Base-by-base conservation (phyloP, 1,284 basidiomycete species). In the Ustilago nuda region DNA sequence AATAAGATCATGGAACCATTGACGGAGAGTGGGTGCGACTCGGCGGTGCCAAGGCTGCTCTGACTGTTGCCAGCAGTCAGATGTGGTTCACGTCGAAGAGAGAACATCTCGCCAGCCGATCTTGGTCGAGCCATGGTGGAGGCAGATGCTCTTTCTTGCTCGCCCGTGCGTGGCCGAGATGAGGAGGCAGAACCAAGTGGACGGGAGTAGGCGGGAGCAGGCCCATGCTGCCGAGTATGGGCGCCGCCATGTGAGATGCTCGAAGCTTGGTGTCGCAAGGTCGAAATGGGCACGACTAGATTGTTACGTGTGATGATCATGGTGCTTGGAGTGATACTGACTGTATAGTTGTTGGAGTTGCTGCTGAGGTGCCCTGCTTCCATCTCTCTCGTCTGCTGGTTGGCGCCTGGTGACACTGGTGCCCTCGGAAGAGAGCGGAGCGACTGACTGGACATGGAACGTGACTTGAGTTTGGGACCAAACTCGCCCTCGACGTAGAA, bases 401-500 rank as follows among this genome's bases (percentile, higher is more conserved):
- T 46, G 2, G 63, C 59, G 33, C 56, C 57, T 8, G 36, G 8
- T 6, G 67, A 46, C 1, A 53, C 48, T 1, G 63, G 58, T 11
- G 66, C 66, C 43, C 65, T 53, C 0, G 69, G 55, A 1, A 61
- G 48, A 1, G 71, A 67, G 11, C 46, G 56, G 35, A 67, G 35
- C 15, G 70, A 71, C 11, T 46, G 63, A 39, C 50, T 62, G 27
- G 68, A 71, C 33, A 60, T 56, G 17, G 70, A 60, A 8, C 56
- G 60, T 12, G 60, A 36, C 46, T 63, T 54, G 43, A 57, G 62
- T n/a, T 76, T 64, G 11, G 66, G 65, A 2, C 74, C 56, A 32
- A 50, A 72, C 46, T 76, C 74, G 53, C 74, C 74, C 54, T 76
- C 74, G 35, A 76, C 69, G 45, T 76, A 76, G 46, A 68, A 76